Evolutionary conservation across 495 filamentous ascomycete species (phyloP), one percentile per base, ranked within the genome.

Genomic region (Penicillium lividum): DNA sequence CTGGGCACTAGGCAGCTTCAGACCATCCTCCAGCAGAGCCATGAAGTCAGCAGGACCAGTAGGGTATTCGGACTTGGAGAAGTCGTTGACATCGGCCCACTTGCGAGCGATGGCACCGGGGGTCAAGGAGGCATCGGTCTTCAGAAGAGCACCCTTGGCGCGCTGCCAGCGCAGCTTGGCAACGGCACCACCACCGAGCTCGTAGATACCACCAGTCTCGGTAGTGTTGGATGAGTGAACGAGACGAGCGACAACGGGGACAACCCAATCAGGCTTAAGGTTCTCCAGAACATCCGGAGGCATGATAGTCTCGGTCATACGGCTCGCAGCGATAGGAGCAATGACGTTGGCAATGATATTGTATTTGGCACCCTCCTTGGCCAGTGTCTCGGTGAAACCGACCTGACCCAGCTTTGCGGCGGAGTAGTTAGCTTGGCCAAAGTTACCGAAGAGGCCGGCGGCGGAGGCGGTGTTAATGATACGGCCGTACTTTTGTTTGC

Each of bases 301-400:
- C 95, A 98, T 98, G 53, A 98, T 82, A 43, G 94, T 98, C 70
- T 94, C 86, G 38, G 94, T 98, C 95, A 98, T 96, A 70, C 94
- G 88, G 77, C 86, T 91, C 51, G 94, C 94, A 63, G 94, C 94
- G 67, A 98, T 93, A 47, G 94, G 94, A 33, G 94, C 93, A 77
- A 98, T 98, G 66, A 89, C 90, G 73, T 98, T 98, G 79, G 84
- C 84, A 67, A 97, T 77, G 64, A 98, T 98, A 84, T 98, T 98
- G 80, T 98, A 98, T 76, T 98, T 98, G 64, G 86, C 82, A 60
- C 94, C 94, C 79, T 98, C 94, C 80, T 97, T 98, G 52, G 95
- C 94, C 57, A 98, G 85, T 4, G 94, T 96, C 83, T 98, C 94
- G 18, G 94, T 97, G 80, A 98, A 98, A 59, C 92, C 94, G 56